These are phyloP conservation scores for Lasiosphaeria hispida DNA, from an alignment of 495 filamentous ascomycete species.

Conservation along the genomic window DNA sequence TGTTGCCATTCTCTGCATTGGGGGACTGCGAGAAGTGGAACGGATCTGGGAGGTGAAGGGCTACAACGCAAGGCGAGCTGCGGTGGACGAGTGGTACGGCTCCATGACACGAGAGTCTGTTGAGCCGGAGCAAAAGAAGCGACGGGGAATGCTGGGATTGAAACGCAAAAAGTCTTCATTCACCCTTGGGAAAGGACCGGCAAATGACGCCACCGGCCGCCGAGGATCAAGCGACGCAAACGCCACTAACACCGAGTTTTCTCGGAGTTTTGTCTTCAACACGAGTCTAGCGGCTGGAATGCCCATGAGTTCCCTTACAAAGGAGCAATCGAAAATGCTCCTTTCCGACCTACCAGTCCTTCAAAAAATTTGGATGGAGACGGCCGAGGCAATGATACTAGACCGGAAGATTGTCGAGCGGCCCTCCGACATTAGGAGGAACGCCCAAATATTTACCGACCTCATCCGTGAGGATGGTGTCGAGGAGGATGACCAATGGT, in stretches of 20 bases:
- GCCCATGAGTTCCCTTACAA: conserved; percentile 49
- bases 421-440: conserved; percentile 51
- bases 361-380: conserved; percentile 51
- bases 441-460: conserved; percentile 50
- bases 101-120: conserved; percentile 41
- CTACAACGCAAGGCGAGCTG: conserved; percentile 51
- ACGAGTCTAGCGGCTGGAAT: conserved; percentile 52
- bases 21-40: conserved; percentile 54
- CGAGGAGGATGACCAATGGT: conserved; percentile 54
- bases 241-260: conserved; percentile 8
- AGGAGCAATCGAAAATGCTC: conserved; percentile 47
- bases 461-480: conserved; percentile 52
- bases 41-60: conserved; percentile 58
- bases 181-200: conserved; percentile 24
- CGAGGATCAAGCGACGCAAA: conserved; percentile 7
- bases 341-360: conserved; percentile 49
- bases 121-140: conserved; percentile 42
- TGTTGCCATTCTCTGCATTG: conserved; percentile 51
- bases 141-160: conserved; percentile 45
- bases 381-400: conserved; percentile 54
- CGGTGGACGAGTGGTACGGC: conserved; percentile 54
- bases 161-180: conserved; percentile 49
- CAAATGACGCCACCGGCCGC: conserved; percentile 4
- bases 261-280: conserved; percentile 45
- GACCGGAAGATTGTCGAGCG: conserved; percentile 52